Base-by-base conservation (phyloP, 78 protist species). In the Planoprotostelium fungivorum region DNA sequence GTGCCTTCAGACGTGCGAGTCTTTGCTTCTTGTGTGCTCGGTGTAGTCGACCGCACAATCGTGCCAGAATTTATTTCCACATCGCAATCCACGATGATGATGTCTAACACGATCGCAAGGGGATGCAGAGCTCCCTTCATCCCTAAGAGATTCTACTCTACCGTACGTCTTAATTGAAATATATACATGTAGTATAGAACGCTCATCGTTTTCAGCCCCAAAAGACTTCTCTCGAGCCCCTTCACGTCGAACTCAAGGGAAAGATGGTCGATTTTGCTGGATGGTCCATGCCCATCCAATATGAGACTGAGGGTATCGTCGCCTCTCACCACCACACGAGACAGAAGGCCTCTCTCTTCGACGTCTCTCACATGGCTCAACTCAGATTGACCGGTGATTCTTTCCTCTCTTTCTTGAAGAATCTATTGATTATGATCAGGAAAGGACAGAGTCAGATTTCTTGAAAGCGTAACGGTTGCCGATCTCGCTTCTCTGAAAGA, bases 351-450 rank as follows among this genome's bases (percentile, higher is more conserved):
- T 85, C 96, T 1, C 87, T 99, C 16, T 98, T 99, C 83, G 99
- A 98, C 91, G 99, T 98, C 29, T 94, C 98, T 28, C 99, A 99
- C 96, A 99, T 99, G 99, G 97, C 92, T 37, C 97, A 96, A 92
- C 35, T 93, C n/a, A 86, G 89, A 83, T 88, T 88, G 29, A 5
- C 84, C 37, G 36, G 83, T n/a, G n/a, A n/a, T 28, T 28, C 90
- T 5, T 83, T 23, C 10, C 29, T 28, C 29, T 23, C 86, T 36
- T 88, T 36, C 85, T 31, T 1, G 1, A 23, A 38, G 1, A 35
- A 37, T 34, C 84, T 29, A 29, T 29, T 88, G 73, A 38, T 34
- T 0, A 10, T 87, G 36, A 96, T 29, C 87, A 35, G 99, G 99
- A 38, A 37, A 31, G n/a, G 98, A 97, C 89, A 95, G 98, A 38